Evolutionary conservation across 495 filamentous ascomycete species (phyloP).

Genomic region (Hypoxylon subgilvum): DNA sequence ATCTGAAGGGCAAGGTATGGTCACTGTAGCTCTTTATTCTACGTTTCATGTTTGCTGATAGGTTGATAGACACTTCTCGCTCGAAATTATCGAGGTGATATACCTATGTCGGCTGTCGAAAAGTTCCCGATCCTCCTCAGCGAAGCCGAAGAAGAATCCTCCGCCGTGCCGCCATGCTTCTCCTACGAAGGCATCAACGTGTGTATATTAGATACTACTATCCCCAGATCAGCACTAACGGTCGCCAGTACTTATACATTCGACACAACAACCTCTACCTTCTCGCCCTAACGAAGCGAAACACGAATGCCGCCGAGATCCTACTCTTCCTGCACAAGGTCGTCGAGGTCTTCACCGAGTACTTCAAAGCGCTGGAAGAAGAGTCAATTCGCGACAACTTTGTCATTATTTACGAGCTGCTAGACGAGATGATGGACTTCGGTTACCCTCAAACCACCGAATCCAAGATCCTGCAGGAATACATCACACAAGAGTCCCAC

Average conservation of each 20-base stretch:
- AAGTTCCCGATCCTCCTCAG: conserved; percentile 96
- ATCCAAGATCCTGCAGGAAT: conserved; percentile 98
- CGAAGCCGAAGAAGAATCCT: conserved; percentile 99
- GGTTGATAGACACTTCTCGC: conserved; percentile 84
- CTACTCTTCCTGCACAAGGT: conserved; percentile 97
- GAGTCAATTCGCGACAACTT: conserved; percentile 99
- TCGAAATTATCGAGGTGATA: conserved; percentile 97
- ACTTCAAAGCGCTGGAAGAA: conserved; percentile 99
- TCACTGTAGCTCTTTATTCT: background rate
- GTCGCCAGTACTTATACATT: conserved; percentile 94
- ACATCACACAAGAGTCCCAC: conserved; percentile 99
- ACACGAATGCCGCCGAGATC: conserved; percentile 98
- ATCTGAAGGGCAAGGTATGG: conserved; percentile 97
- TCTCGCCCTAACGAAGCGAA: conserved; percentile 96
- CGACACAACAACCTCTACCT: conserved; percentile 99
- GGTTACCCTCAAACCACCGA: conserved; percentile 99
- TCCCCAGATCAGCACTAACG: background rate
- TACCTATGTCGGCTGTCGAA: conserved; percentile 99
- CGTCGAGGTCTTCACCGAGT: conserved; percentile 99
- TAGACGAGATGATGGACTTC: conserved; percentile 99
- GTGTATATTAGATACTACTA: conserved; percentile 40
- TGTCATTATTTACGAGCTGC: conserved; percentile 97
- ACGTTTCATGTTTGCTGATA: conserved; percentile 14
- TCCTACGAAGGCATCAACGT: conserved; percentile 99
- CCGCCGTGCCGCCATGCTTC: conserved; percentile 96